A percentile compares a stretch with the other conserved stretches of the same genome.
These are phyloP conservation scores for Pythium utonaiense DNA, from an alignment of 352 stramenopile genomes.

Conservation along the genomic window DNA sequence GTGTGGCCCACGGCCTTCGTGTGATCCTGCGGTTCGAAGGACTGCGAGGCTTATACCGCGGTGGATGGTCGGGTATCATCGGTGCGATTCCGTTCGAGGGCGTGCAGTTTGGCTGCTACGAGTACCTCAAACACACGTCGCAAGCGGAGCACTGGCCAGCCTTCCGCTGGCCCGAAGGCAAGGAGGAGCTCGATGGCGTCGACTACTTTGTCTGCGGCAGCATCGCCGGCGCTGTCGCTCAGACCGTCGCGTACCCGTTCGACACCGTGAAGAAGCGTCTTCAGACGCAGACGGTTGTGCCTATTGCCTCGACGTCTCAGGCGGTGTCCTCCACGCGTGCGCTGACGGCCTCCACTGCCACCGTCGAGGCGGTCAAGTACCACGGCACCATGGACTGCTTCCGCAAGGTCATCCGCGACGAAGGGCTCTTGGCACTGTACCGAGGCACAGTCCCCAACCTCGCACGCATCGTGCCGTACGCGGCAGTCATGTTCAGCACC, in stretches of 20 bases:
- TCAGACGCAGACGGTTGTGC: constrained; percentile 42
- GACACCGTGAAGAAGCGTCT: constrained; percentile 84
- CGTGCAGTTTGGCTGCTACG: constrained; percentile 83
- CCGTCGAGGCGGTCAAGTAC: constrained; percentile 35
- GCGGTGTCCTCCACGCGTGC: background rate
- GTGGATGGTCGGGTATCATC: constrained; percentile 54
- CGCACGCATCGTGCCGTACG: constrained; percentile 74
- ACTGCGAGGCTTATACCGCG: constrained; percentile 66
- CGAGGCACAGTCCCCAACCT: constrained; percentile 77
- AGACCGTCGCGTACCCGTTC: constrained; percentile 85
- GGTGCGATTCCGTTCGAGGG: constrained; percentile 80
- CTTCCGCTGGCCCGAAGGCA: constrained; percentile 61
- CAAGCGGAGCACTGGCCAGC: constrained; percentile 47
- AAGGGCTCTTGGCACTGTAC: constrained; percentile 67
- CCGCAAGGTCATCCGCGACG: constrained; percentile 59
- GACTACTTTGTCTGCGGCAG: constrained; percentile 81
- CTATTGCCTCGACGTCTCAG: background rate
- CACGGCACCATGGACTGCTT: constrained; percentile 78
- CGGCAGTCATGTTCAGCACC: constrained; percentile 81
- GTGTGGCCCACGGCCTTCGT: constrained; percentile 52
- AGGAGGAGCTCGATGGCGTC: constrained; percentile 60
- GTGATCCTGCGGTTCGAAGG: constrained; percentile 63
- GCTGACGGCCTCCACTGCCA: background rate
- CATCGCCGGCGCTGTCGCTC: constrained; percentile 61
- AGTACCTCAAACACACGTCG: constrained; percentile 64